These are phyloP conservation scores for Aaosphaeria arxii DNA, from an alignment of 2,329 filamentous ascomycete species.

Conservation along the genomic window DNA sequence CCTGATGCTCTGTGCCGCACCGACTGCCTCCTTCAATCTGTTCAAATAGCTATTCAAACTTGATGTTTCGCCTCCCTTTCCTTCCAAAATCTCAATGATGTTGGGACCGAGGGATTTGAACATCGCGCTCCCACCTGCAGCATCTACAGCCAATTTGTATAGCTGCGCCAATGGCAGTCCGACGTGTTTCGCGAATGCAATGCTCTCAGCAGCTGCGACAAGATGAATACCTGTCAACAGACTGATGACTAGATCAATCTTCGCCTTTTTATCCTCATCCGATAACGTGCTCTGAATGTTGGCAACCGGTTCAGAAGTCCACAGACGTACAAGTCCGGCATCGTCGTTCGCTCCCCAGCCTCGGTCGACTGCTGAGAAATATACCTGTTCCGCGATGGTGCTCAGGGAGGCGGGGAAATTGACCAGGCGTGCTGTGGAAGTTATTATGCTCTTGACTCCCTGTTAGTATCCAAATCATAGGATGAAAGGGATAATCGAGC, in stretches of 20 bases:
- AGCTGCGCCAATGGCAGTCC: slow-evolving; percentile 35
- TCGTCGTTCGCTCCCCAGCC: slow-evolving; percentile 57
- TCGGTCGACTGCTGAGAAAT: slow-evolving; percentile 57
- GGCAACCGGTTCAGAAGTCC: slow-evolving; percentile 41
- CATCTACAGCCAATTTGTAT: slow-evolving; percentile 34
- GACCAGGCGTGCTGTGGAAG: slow-evolving; percentile 57
- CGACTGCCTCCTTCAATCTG: slow-evolving; percentile 24
- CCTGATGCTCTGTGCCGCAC: slow-evolving; percentile 32
- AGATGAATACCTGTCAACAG: slow-evolving; percentile 36
- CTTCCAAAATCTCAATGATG: slow-evolving; percentile 31
- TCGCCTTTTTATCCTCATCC: slow-evolving; percentile 23
- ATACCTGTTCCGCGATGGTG: slow-evolving; percentile 62
- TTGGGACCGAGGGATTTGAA: slow-evolving; percentile 30
- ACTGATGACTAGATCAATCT: slow-evolving; percentile 33
- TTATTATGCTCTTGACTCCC: slow-evolving; percentile 58
- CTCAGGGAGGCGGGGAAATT: slow-evolving; percentile 61
- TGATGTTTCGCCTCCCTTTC: slow-evolving; percentile 16
- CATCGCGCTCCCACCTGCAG: slow-evolving; percentile 35
- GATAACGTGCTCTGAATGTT: slow-evolving; percentile 22
- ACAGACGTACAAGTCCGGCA: slow-evolving; percentile 55
- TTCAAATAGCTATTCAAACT: slow-evolving; percentile 17
- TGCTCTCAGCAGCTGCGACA: slow-evolving; percentile 34
- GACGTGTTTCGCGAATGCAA: slow-evolving; percentile 36
- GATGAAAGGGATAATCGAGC: slow-evolving; percentile 2
- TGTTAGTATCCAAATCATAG: neutral